Percentiles rank a stretch among this genome's conserved stretches.
phyloP scores from a whole-genome alignment of 257 asterid species.

The Penstemon eatonii region DNA sequence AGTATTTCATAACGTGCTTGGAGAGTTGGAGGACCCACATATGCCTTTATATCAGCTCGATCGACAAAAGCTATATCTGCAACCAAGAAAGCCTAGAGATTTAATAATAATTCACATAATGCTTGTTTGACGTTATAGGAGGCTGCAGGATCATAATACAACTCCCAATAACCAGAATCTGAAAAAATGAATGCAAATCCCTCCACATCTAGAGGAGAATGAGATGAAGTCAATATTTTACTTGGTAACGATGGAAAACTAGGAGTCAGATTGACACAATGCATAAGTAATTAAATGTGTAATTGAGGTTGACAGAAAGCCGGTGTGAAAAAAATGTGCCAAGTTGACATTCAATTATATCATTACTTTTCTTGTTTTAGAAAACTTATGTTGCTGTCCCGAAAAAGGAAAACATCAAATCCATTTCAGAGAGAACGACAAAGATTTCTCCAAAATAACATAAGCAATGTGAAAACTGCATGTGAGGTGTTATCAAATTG shows the following conservation, averaged over 20 bases:
- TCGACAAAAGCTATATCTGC: slow-evolving; percentile 97
- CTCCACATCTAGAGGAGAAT: slow-evolving; percentile 11
- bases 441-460: not conserved
- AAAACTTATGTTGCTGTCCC: not conserved
- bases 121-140: slow-evolving; percentile 7
- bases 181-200: not conserved
- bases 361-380: not conserved
- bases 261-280: not conserved
- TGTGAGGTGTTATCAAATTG: not conserved
- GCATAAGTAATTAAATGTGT: not conserved
- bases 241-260: not conserved
- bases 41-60: slow-evolving; percentile 98
- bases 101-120: slow-evolving; percentile 8
- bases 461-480: not conserved
- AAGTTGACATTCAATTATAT: not conserved
- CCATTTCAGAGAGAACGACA: not conserved
- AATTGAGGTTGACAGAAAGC: not conserved
- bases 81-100: slow-evolving; percentile 27
- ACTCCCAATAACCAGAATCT: not conserved
- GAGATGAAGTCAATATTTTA: not conserved
- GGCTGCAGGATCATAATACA: slow-evolving; percentile 4
- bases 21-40: slow-evolving; percentile 96
- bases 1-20: slow-evolving; percentile 95
- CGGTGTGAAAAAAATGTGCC: not conserved
- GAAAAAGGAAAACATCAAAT: not conserved